A percentile compares a stretch with the other conserved stretches of the same genome.
Evolutionary conservation across 495 filamentous ascomycete genomes (phyloP).

Genomic region (Neurospora cerealis): DNA sequence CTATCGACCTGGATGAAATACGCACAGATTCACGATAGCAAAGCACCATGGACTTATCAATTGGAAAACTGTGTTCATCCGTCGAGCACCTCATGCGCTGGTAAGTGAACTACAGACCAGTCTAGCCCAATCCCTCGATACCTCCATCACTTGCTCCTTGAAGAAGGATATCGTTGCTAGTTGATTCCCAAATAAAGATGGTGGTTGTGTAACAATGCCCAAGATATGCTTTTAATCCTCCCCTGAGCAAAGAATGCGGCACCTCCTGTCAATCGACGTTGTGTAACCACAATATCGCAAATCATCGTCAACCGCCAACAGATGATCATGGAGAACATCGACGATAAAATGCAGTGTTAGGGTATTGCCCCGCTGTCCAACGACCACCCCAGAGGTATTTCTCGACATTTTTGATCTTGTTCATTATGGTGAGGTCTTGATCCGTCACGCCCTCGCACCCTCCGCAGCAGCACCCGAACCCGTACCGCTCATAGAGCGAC

Average conservation of each 20-base stretch:
- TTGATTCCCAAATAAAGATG: background rate
- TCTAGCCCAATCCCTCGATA: background rate
- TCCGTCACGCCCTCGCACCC: conserved; percentile 17
- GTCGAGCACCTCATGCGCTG: background rate
- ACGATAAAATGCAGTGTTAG: background rate
- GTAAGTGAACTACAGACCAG: background rate
- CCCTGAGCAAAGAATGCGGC: background rate
- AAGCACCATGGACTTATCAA: background rate
- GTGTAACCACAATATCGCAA: background rate
- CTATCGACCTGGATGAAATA: background rate
- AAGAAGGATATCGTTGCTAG: background rate
- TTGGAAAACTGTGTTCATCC: background rate
- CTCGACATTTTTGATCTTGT: background rate
- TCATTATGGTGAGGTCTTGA: conserved; percentile 2
- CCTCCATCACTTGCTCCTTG: background rate
- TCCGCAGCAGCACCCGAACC: conserved; percentile 26
- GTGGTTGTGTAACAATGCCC: background rate
- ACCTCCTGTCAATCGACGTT: background rate
- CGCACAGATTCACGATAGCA: background rate
- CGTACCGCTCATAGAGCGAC: conserved; percentile 19
- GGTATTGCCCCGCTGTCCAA: background rate
- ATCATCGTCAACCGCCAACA: background rate
- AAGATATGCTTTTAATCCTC: background rate
- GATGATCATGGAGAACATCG: background rate
- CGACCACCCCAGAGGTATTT: background rate